Percentiles rank a stretch among this genome's conserved stretches.
phyloP scores from a whole-genome alignment of 2,329 filamentous ascomycete species.

The Bipolaris victoriae region DNA sequence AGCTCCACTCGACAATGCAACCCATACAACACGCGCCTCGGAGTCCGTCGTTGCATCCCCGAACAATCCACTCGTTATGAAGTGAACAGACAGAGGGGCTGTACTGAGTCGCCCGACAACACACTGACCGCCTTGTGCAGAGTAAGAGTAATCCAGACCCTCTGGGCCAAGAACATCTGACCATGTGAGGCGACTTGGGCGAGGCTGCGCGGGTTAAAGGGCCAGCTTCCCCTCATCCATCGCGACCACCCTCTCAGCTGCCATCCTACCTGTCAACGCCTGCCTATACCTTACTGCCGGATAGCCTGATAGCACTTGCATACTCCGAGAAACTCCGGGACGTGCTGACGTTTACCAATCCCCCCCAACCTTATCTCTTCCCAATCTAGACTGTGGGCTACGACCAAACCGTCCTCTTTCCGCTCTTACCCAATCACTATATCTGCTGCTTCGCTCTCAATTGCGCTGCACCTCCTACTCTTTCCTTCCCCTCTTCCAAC shows the following conservation, averaged over 20 bases:
- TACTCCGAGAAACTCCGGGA: constrained; percentile 7
- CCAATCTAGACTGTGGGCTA: not conserved
- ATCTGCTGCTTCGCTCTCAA: not conserved
- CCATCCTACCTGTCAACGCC: constrained; percentile 6
- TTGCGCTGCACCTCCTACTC: constrained; percentile 1
- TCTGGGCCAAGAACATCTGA: constrained; percentile 9
- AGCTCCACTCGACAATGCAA: constrained; percentile 10
- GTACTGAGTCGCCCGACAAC: constrained; percentile 11
- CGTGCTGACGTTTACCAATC: constrained; percentile 6
- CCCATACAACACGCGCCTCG: constrained; percentile 15
- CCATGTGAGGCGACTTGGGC: constrained; percentile 2
- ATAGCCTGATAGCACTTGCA: constrained; percentile 6
- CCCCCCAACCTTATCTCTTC: constrained; percentile 7
- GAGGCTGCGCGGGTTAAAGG: constrained; percentile 16
- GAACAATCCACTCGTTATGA: constrained; percentile 13
- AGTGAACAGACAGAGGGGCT: constrained; percentile 5
- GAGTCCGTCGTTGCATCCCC: constrained; percentile 21
- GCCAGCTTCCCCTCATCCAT: constrained; percentile 23
- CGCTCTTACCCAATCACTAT: not conserved
- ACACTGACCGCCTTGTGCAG: constrained; percentile 18
- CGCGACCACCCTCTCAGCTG: constrained; percentile 3
- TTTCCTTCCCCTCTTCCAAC: not conserved
- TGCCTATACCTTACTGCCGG: constrained; percentile 5
- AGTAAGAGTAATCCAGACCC: constrained; percentile 7
- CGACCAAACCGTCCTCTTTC: constrained; percentile 2